Evolutionary conservation across 148 eudicot species (phyloP).

Genomic region (Chenopodium berlandieri): DNA sequence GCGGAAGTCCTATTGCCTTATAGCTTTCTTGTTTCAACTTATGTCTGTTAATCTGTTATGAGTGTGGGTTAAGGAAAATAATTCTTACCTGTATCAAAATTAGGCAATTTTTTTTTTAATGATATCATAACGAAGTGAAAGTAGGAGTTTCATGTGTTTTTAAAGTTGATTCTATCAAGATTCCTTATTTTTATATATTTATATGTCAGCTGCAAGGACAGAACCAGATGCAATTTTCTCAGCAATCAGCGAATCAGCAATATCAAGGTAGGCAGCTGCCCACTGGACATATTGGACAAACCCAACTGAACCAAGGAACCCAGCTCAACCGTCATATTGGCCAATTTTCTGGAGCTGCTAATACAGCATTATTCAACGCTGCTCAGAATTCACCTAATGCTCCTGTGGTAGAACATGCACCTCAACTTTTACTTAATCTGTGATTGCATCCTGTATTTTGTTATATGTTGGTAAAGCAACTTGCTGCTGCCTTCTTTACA

Average conservation of each 20-base stretch:
- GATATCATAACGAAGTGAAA: not conserved
- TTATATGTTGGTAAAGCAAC: constrained; percentile 13
- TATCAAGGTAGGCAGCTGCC: constrained; percentile 84
- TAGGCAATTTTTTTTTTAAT: not conserved
- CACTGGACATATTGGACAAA: constrained; percentile 68
- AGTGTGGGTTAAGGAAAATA: not conserved
- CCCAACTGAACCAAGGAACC: constrained; percentile 85
- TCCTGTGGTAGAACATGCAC: constrained; percentile 64
- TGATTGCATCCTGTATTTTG: constrained; percentile 10
- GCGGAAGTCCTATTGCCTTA: not conserved
- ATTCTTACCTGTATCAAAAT: not conserved
- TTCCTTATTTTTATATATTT: not conserved
- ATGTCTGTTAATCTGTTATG: too few relatives aligned
- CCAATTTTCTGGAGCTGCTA: constrained; percentile 83
- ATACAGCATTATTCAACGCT: constrained; percentile 89
- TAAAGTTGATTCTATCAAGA: not conserved
- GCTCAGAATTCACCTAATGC: constrained; percentile 83
- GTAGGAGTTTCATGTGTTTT: not conserved
- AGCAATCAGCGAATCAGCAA: constrained; percentile 72
- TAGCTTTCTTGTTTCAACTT: not conserved
- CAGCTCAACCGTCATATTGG: constrained; percentile 94
- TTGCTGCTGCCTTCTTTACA: constrained; percentile 9
- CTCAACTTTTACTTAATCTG: constrained; percentile 16
- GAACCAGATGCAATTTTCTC: constrained; percentile 87
- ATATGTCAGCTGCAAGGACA: constrained; percentile 66